Conservation (phyloP, 2,329 filamentous ascomycete genomes). For the Aureobasidium pullulans region DNA sequence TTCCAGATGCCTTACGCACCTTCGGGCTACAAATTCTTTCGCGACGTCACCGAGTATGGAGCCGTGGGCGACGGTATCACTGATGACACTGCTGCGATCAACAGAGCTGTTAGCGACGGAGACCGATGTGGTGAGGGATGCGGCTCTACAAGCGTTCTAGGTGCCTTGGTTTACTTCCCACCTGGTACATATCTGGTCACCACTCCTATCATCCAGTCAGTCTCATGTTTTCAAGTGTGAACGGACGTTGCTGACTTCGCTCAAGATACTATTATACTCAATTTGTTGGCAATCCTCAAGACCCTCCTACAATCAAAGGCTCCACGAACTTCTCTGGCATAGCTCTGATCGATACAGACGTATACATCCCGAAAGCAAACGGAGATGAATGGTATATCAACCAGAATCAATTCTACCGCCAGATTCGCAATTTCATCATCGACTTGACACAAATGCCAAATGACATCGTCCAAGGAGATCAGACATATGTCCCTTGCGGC, state of each 20-base stretch:
- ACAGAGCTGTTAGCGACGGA: conserved; percentile 30
- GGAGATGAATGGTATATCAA: conserved; percentile 16
- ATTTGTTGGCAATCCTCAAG: not conserved
- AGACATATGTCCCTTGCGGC: conserved; percentile 32
- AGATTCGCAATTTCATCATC: conserved; percentile 51
- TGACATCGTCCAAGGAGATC: conserved; percentile 29
- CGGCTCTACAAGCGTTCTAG: not conserved
- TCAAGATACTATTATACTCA: not conserved
- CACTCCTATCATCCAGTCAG: not conserved
- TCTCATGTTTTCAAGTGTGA: too few relatives aligned
- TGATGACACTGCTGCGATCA: conserved; percentile 89
- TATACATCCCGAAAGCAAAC: not conserved
- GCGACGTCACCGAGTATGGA: conserved; percentile 37
- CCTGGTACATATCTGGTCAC: not conserved
- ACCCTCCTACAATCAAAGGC: not conserved
- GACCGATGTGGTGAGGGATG: not conserved
- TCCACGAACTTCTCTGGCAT: not conserved
- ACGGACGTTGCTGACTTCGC: too few relatives aligned
- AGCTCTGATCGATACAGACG: not conserved
- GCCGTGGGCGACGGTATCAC: conserved; percentile 53
- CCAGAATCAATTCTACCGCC: conserved; percentile 45
- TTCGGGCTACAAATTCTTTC: not conserved
- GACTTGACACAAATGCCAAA: conserved; percentile 35
- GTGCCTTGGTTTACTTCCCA: not conserved
- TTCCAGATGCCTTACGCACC: too few relatives aligned